These are phyloP conservation scores for Solanum aculeatissimum DNA, from an alignment of 305 asterid species.

Conservation along the genomic window DNA sequence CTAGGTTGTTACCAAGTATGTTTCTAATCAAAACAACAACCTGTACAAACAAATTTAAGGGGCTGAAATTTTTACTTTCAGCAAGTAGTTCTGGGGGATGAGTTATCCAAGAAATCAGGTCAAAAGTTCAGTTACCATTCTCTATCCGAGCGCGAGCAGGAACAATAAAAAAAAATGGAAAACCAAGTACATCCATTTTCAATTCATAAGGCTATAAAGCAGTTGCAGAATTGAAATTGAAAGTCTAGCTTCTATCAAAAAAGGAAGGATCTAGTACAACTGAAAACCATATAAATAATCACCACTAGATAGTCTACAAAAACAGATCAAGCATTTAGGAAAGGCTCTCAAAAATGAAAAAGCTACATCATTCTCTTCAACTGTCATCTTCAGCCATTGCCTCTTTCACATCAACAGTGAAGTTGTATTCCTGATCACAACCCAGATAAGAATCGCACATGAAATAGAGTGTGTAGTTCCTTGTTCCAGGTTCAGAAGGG, in stretches of 20 bases:
- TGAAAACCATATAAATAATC: not conserved
- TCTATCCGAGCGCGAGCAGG: no score
- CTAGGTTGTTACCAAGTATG: no score
- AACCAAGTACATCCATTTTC: no score
- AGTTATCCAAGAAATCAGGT: not conserved
- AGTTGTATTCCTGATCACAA: constrained; percentile 78
- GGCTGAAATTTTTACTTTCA: not conserved
- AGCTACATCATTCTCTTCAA: not conserved
- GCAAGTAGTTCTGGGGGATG: not conserved
- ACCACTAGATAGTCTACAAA: not conserved
- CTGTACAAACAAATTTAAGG: not conserved
- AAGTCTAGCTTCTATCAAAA: not conserved
- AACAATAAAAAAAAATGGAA: no score
- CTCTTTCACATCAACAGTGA: constrained; percentile 64
- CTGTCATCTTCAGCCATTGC: constrained; percentile 22
- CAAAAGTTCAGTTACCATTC: no score
- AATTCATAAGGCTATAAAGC: not conserved
- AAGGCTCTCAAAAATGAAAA: not conserved
- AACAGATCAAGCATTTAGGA: not conserved
- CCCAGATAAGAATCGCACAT: constrained; percentile 94
- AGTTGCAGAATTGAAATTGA: not conserved
- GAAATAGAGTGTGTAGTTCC: constrained; percentile 57
- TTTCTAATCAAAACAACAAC: not conserved
- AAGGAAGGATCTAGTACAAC: not conserved
- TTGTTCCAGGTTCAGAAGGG: constrained; percentile 64